Conservation (phyloP, 768 basidiomycete genomes). For the Boletus pseudopeckii region DNA sequence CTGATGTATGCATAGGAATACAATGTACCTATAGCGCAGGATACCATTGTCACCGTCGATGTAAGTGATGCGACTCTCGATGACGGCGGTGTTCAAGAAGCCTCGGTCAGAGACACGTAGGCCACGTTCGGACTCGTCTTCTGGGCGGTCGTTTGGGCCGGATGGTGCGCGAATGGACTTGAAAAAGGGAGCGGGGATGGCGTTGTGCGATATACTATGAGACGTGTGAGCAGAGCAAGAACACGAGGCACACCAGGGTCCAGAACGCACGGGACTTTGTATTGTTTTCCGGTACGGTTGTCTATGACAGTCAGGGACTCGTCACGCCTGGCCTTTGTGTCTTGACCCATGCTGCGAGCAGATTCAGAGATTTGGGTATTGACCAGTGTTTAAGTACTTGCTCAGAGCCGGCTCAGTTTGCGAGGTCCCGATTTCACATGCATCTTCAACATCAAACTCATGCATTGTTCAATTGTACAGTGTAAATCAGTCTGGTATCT, state of each 20-base stretch:
- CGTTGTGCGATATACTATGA: constrained; percentile 73
- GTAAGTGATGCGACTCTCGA: constrained; percentile 79
- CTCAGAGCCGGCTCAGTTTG: background rate
- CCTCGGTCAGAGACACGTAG: constrained; percentile 77
- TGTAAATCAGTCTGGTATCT: constrained; percentile 19
- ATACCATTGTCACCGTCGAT: constrained; percentile 90
- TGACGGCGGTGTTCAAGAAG: constrained; percentile 80
- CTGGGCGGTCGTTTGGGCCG: constrained; percentile 60
- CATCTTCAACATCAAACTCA: background rate
- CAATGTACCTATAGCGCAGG: constrained; percentile 65
- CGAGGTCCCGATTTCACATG: constrained; percentile 5
- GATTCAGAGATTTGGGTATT: background rate
- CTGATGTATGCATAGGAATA: background rate
- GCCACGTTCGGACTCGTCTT: constrained; percentile 82
- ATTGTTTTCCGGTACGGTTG: constrained; percentile 81
- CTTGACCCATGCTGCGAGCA: constrained; percentile 25
- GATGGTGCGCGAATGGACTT: constrained; percentile 64
- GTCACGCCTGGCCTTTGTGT: constrained; percentile 16
- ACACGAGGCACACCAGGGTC: background rate
- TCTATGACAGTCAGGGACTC: constrained; percentile 64
- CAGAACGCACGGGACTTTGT: constrained; percentile 72
- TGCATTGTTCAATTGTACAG: constrained; percentile 8
- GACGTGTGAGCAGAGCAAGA: background rate
- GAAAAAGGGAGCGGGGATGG: constrained; percentile 77
- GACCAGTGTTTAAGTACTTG: constrained; percentile 3